Conservation (phyloP, 2,329 filamentous ascomycete genomes). For the Colletotrichum aenigma region DNA sequence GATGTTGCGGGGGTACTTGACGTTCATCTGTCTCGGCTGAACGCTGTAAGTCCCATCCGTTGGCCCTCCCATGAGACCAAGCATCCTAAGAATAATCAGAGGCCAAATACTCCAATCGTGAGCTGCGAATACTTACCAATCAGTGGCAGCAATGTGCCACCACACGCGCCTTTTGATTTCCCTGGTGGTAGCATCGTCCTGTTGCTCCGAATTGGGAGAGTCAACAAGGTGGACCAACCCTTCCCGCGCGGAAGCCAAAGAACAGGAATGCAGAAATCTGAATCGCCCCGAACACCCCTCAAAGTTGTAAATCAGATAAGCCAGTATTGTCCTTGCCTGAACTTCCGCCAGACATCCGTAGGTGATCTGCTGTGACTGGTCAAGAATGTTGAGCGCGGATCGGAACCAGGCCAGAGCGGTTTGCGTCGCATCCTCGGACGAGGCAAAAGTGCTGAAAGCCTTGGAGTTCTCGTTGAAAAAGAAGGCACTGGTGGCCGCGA, state of each 20-base stretch:
- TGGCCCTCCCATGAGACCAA: conserved; percentile 37
- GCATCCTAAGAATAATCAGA: conserved; percentile 29
- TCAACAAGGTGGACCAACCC: conserved; percentile 44
- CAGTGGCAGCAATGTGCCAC: conserved; percentile 47
- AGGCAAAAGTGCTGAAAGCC: neutral
- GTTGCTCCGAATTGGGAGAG: conserved; percentile 27
- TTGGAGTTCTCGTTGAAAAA: conserved; percentile 25
- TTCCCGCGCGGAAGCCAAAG: conserved; percentile 26
- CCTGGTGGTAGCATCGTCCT: conserved; percentile 26
- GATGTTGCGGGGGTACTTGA: conserved; percentile 41
- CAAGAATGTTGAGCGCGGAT: conserved; percentile 37
- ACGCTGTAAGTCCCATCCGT: conserved; percentile 39
- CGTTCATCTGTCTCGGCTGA: conserved; percentile 41
- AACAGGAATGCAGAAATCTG: conserved; percentile 30
- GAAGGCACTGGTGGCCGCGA: conserved; percentile 31
- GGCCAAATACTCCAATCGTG: neutral
- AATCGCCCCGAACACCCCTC: conserved; percentile 39
- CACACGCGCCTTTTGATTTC: conserved; percentile 46
- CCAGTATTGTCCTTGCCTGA: conserved; percentile 40
- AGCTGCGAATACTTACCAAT: conserved; percentile 35
- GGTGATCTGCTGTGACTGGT: conserved; percentile 35
- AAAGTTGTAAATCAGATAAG: conserved; percentile 41
- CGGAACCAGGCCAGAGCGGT: conserved; percentile 32
- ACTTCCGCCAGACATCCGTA: conserved; percentile 35
- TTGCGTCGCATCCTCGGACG: neutral